Evolutionary conservation across 129 eudicot genomes (phyloP).

Genomic region (Flaveria linearis): DNA sequence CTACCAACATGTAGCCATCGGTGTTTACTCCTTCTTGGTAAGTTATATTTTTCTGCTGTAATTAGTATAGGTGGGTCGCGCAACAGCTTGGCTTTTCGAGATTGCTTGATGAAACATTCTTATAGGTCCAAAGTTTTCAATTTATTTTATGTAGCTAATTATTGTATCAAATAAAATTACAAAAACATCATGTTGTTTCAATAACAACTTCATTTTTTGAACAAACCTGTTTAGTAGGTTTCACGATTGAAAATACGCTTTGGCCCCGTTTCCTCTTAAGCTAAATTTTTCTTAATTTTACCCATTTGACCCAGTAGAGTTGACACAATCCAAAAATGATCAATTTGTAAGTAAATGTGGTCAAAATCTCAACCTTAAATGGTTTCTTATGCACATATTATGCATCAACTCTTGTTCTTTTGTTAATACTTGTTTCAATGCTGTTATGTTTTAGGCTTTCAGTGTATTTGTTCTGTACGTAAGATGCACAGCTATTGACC

Average conservation of each 20-base stretch:
- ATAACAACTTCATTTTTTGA: neutral
- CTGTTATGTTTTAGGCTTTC: slow-evolving; percentile 55
- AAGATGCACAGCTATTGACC: slow-evolving; percentile 92
- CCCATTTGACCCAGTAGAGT: too few species aligned
- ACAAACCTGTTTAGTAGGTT: neutral
- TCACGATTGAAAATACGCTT: neutral
- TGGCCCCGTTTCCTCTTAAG: neutral
- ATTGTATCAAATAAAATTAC: neutral
- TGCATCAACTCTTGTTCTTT: slow-evolving; percentile 17
- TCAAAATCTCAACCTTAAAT: neutral
- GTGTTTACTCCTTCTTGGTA: slow-evolving; percentile 84
- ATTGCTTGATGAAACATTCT: neutral
- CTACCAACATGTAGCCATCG: slow-evolving; percentile 66
- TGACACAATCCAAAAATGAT: neutral
- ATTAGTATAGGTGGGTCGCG: neutral
- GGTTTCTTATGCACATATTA: neutral
- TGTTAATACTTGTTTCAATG: slow-evolving; percentile 17
- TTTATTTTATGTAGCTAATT: neutral
- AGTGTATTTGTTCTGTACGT: slow-evolving; percentile 70
- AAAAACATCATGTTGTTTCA: too few species aligned
- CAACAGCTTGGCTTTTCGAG: neutral
- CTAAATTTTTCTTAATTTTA: neutral
- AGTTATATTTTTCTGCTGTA: slow-evolving; percentile 14
- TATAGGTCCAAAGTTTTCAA: neutral
- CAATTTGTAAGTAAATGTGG: neutral